A percentile compares a stretch with the other conserved stretches of the same genome.
phyloP scores from a whole-genome alignment of 2,329 filamentous ascomycete species.

The Mycocentrospora acerina region DNA sequence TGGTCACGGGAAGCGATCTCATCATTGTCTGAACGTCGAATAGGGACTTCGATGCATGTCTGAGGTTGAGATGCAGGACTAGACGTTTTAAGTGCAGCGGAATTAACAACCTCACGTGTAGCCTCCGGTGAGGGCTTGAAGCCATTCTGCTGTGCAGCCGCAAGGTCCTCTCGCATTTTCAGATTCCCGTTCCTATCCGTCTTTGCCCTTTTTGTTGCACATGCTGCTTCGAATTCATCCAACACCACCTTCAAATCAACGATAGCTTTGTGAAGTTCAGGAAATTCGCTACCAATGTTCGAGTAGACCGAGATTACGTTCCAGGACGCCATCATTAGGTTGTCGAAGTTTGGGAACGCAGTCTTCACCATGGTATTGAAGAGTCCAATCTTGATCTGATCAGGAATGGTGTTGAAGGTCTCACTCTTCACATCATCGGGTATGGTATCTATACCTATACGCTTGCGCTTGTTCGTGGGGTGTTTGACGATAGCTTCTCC shows the following conservation, averaged over 20 bases:
- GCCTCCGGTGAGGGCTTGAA: too few relatives aligned
- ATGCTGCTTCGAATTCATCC: slow-evolving; percentile 23
- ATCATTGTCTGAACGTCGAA: background rate
- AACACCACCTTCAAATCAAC: slow-evolving; percentile 29
- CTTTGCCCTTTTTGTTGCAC: slow-evolving; percentile 6
- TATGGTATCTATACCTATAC: slow-evolving; percentile 21
- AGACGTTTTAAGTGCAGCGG: too few relatives aligned
- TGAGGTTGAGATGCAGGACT: too few relatives aligned
- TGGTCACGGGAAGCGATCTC: background rate
- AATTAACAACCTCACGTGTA: too few relatives aligned
- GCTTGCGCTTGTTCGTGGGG: slow-evolving; percentile 27
- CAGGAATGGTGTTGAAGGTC: slow-evolving; percentile 23
- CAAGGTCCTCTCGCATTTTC: too few relatives aligned
- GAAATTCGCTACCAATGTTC: slow-evolving; percentile 26
- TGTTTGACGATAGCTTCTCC: slow-evolving; percentile 21
- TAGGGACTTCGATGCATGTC: background rate
- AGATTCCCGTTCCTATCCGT: slow-evolving; percentile 2
- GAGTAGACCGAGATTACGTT: slow-evolving; percentile 34
- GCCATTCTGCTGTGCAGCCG: too few relatives aligned
- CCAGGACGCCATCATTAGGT: slow-evolving; percentile 33
- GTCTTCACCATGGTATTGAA: slow-evolving; percentile 30
- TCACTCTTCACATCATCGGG: slow-evolving; percentile 24
- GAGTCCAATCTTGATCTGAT: slow-evolving; percentile 25
- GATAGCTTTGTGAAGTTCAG: slow-evolving; percentile 26
- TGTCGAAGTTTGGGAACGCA: slow-evolving; percentile 33